Evolutionary conservation across 495 filamentous ascomycete species (phyloP).

Genomic region (Penicillium salamii): DNA sequence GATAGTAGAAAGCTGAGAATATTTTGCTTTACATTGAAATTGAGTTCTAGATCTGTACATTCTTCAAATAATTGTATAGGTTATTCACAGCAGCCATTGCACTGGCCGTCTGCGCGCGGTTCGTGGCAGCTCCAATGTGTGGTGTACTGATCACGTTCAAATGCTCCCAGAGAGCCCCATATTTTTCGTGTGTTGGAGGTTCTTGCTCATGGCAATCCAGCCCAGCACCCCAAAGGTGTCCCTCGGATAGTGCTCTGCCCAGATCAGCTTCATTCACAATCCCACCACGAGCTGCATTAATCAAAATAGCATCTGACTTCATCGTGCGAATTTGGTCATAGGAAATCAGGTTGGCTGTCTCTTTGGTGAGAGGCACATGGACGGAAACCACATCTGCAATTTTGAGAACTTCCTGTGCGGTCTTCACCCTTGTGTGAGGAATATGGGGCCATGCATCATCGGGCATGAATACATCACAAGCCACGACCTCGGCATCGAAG

Average conservation of each 20-base stretch:
- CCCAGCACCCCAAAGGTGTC: slow-evolving; percentile 50
- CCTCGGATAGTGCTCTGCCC: slow-evolving; percentile 41
- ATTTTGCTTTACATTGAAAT: too few relatives aligned
- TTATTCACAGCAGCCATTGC: slow-evolving; percentile 28
- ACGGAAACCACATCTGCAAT: slow-evolving; percentile 35
- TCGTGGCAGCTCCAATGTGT: slow-evolving; percentile 30
- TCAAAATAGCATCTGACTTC: slow-evolving; percentile 46
- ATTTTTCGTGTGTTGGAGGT: slow-evolving; percentile 22
- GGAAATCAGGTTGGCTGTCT: slow-evolving; percentile 47
- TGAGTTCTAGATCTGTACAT: neutral
- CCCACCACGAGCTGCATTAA: slow-evolving; percentile 58
- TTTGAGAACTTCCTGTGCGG: slow-evolving; percentile 26
- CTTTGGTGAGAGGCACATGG: slow-evolving; percentile 33
- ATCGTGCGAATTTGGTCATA: slow-evolving; percentile 46
- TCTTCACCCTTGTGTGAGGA: slow-evolving; percentile 22
- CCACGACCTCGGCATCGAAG: slow-evolving; percentile 31
- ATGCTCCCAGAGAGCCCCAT: slow-evolving; percentile 26
- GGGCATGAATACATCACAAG: slow-evolving; percentile 30
- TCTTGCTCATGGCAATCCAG: slow-evolving; percentile 30
- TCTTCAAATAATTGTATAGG: slow-evolving; percentile 20
- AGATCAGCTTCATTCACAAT: slow-evolving; percentile 55
- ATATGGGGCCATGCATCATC: slow-evolving; percentile 29
- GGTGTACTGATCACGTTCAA: slow-evolving; percentile 31
- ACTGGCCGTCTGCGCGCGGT: slow-evolving; percentile 18
- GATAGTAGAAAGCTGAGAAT: too few relatives aligned